Percentiles rank a stretch among this genome's conserved stretches.
Conservation (phyloP, 345 rosid species). For the Rhizophora apiculata region DNA sequence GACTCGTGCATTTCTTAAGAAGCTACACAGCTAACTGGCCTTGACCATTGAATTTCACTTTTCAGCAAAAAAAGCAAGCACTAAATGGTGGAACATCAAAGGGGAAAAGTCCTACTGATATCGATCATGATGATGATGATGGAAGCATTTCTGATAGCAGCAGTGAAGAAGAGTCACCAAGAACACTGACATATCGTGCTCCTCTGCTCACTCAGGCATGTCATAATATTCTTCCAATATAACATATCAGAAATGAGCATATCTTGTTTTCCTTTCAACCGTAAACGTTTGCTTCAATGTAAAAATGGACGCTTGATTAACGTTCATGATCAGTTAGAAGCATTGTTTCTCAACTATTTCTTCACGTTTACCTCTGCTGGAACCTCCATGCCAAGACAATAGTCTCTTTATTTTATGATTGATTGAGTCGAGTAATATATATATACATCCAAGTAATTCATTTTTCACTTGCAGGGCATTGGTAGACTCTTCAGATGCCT, state of each 20-base stretch:
- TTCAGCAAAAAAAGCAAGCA: constrained; percentile 54
- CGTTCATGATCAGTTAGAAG: too few species aligned
- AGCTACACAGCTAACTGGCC: too few species aligned
- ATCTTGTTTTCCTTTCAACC: not conserved
- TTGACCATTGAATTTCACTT: not conserved
- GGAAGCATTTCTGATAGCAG: constrained; percentile 66
- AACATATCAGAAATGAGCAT: not conserved
- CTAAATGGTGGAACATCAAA: constrained; percentile 49
- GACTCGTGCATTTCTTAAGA: too few species aligned
- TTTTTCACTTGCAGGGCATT: constrained; percentile 54
- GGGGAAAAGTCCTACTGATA: constrained; percentile 39
- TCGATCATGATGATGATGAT: constrained; percentile 41
- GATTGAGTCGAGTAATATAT: too few species aligned
- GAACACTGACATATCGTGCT: constrained; percentile 68
- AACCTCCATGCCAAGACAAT: too few species aligned
- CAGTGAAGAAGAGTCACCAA: constrained; percentile 61
- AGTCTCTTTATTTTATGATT: too few species aligned
- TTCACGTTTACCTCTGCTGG: too few species aligned
- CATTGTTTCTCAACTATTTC: too few species aligned
- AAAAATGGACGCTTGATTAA: not conserved
- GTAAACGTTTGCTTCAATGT: not conserved
- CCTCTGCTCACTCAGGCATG: constrained; percentile 84
- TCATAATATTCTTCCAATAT: not conserved
- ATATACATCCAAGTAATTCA: not conserved
- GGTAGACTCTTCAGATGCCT: constrained; percentile 97